phyloP scores from a whole-genome alignment of 306 rosid species.

The Dalbergia cultrata region DNA sequence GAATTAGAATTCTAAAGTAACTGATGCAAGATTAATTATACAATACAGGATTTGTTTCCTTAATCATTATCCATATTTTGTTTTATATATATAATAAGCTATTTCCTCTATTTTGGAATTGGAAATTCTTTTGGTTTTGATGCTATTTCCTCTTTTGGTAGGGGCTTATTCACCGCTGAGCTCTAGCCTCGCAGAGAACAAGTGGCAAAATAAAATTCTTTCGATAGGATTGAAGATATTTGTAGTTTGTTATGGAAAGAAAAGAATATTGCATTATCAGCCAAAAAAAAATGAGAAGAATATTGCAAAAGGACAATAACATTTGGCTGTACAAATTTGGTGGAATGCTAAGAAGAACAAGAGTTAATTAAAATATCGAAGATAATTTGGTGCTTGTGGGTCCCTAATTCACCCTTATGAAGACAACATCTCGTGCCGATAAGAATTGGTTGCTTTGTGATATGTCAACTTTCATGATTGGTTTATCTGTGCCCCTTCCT shows the following conservation, averaged over 20 bases:
- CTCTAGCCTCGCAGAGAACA: neutral
- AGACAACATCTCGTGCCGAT: slow-evolving; percentile 54
- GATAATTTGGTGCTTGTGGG: slow-evolving; percentile 62
- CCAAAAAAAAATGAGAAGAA: neutral
- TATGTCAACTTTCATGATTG: slow-evolving; percentile 55
- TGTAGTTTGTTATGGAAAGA: slow-evolving; percentile 17
- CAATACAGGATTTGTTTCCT: slow-evolving; percentile 8
- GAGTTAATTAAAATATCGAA: slow-evolving; percentile 51
- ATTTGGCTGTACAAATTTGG: slow-evolving; percentile 54
- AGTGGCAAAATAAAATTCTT: slow-evolving; percentile 29
- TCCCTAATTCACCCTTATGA: slow-evolving; percentile 60
- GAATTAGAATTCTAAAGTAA: slow-evolving; percentile 32
- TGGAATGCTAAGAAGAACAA: slow-evolving; percentile 47
- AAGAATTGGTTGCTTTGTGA: slow-evolving; percentile 53
- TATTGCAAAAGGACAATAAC: slow-evolving; percentile 46
- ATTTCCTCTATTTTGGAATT: slow-evolving; percentile 8
- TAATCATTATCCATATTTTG: neutral
- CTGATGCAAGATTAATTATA: slow-evolving; percentile 33
- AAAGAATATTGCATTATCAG: slow-evolving; percentile 26
- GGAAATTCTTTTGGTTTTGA: slow-evolving; percentile 12
- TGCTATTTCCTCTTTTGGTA: neutral
- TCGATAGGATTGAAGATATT: slow-evolving; percentile 39
- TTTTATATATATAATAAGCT: too few relatives aligned
- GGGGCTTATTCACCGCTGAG: slow-evolving; percentile 1
- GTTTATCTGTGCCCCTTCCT: slow-evolving; percentile 52